Conservation (phyloP, 495 filamentous ascomycete species). For the Cudoniella acicularis region DNA sequence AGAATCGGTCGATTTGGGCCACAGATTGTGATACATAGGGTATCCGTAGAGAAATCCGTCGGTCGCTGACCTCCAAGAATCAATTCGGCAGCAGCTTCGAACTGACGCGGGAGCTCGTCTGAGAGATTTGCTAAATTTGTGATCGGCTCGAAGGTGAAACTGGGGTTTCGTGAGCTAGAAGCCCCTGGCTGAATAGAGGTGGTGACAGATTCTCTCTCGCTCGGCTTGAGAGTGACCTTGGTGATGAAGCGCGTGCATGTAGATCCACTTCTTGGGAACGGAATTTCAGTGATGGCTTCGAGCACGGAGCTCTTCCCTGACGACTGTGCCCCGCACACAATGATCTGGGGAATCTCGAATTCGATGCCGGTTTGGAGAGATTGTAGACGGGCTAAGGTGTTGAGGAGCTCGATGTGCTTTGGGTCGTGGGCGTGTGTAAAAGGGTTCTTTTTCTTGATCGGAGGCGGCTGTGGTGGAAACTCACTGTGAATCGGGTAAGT, state of each 20-base stretch:
- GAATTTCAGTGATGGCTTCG: constrained; percentile 45
- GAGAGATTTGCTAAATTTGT: background rate
- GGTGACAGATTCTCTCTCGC: background rate
- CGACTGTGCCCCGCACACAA: constrained; percentile 54
- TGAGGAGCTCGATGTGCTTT: background rate
- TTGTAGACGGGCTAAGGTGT: background rate
- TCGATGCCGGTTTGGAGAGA: constrained; percentile 11
- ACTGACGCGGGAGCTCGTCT: background rate
- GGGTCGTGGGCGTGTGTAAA: background rate
- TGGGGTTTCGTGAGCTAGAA: background rate
- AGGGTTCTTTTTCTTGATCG: too few relatives aligned
- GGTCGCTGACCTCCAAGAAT: background rate
- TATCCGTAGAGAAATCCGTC: constrained; percentile 23
- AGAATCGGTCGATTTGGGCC: constrained; percentile 50
- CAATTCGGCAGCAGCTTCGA: background rate
- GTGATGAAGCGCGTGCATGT: constrained; percentile 56
- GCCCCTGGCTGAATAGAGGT: background rate
- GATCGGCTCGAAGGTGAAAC: constrained; percentile 34
- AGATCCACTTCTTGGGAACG: constrained; percentile 43
- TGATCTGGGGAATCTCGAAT: constrained; percentile 59
- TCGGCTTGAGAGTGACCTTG: constrained; percentile 21
- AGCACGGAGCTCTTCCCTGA: constrained; percentile 50
- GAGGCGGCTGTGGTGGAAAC: too few relatives aligned
- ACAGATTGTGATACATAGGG: constrained; percentile 38
- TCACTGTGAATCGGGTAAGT: too few relatives aligned